phyloP scores from a whole-genome alignment of 495 filamentous ascomycete genomes.

The Recurvomyces mirabilis region DNA sequence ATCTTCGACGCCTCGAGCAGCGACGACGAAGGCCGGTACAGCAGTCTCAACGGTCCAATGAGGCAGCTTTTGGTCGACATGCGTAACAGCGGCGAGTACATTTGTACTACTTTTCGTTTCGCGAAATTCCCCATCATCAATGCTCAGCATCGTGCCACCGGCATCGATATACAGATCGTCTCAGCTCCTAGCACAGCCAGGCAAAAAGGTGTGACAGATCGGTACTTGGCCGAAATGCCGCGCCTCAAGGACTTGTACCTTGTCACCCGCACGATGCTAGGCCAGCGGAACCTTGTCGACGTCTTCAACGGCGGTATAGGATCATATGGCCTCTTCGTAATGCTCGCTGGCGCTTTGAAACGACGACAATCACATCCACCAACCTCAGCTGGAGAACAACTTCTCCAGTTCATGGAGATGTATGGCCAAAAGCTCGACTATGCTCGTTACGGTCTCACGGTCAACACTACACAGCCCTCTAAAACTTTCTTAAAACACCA shows the following conservation, averaged over 20 bases:
- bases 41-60: background rate
- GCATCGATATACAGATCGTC: constrained; percentile 40
- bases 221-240: constrained; percentile 40
- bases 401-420: constrained; percentile 42
- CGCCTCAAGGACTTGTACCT: constrained; percentile 40
- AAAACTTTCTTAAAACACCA: constrained; percentile 19
- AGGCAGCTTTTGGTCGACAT: background rate
- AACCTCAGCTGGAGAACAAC: constrained; percentile 29
- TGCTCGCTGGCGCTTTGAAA: constrained; percentile 43
- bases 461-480: constrained; percentile 35
- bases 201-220: constrained; percentile 33
- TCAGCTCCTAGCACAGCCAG: constrained; percentile 28
- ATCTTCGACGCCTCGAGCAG: constrained; percentile 18
- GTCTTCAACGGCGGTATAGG: constrained; percentile 36
- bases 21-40: background rate
- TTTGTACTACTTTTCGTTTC: background rate
- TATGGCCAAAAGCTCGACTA: constrained; percentile 40
- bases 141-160: constrained; percentile 34
- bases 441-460: constrained; percentile 37
- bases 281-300: constrained; percentile 38
- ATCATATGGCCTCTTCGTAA: constrained; percentile 42
- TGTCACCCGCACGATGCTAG: constrained; percentile 38
- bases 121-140: constrained; percentile 25
- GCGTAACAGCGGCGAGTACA: constrained; percentile 1
- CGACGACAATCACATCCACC: constrained; percentile 8